A percentile compares a stretch with the other conserved stretches of the same genome.
Evolutionary conservation across 2,329 filamentous ascomycete species (phyloP).

Genomic region (Chaetomium olivaceum): DNA sequence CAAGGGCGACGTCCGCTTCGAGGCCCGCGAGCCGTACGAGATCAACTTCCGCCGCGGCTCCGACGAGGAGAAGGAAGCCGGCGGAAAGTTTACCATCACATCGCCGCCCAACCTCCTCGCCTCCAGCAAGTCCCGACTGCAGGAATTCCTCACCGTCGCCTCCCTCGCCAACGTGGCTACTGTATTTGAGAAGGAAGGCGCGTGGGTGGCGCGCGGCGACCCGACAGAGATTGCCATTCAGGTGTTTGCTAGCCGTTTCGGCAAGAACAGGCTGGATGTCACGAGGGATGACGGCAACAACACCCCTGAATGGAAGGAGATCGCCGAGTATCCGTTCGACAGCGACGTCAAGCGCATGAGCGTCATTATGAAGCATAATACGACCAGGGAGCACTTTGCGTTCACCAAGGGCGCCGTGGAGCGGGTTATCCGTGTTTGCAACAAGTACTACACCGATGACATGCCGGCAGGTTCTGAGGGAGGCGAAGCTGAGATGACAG

Average conservation of each 20-base stretch:
- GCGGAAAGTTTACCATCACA: slow-evolving; percentile 33
- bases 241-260: slow-evolving; percentile 70
- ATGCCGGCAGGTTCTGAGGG: slow-evolving; percentile 49
- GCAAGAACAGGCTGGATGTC: slow-evolving; percentile 48
- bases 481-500: slow-evolving; percentile 50
- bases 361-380: slow-evolving; percentile 61
- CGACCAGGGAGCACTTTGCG: slow-evolving; percentile 43
- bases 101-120: slow-evolving; percentile 41
- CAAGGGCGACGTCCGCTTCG: slow-evolving; percentile 49
- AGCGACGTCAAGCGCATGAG: slow-evolving; percentile 75
- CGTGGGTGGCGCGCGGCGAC: slow-evolving; percentile 56
- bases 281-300: slow-evolving; percentile 39
- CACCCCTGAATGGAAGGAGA: slow-evolving; percentile 39
- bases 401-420: slow-evolving; percentile 61
- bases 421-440: slow-evolving; percentile 58
- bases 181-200: slow-evolving; percentile 35
- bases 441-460: slow-evolving; percentile 46
- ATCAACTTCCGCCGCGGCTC: slow-evolving; percentile 27
- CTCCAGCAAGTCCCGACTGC: slow-evolving; percentile 50
- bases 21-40: slow-evolving; percentile 22
- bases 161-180: slow-evolving; percentile 43
- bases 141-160: slow-evolving; percentile 46
- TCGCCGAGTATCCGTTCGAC: slow-evolving; percentile 72
- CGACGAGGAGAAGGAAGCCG: slow-evolving; percentile 13
- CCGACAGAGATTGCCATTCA: slow-evolving; percentile 74